These are phyloP conservation scores for Trichopus zeylanicus DNA, from an alignment of 116 monocot genomes.

Conservation along the genomic window DNA sequence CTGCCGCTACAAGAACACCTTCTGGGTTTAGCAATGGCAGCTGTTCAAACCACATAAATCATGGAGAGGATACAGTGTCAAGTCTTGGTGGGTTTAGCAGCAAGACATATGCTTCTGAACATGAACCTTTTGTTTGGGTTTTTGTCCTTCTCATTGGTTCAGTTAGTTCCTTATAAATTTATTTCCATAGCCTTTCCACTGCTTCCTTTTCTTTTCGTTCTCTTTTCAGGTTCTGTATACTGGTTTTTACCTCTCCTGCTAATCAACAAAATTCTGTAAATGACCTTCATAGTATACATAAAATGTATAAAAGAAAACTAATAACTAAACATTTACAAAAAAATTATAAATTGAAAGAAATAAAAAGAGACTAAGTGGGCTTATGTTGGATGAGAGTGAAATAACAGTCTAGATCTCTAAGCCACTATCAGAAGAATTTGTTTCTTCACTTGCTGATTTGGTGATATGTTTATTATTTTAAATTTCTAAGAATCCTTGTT, in stretches of 20 bases:
- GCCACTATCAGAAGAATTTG: too few relatives aligned
- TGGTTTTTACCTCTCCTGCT: neutral
- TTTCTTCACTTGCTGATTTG: too few relatives aligned
- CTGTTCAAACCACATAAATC: constrained; percentile 4
- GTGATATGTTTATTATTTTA: neutral
- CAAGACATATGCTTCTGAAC: too few relatives aligned
- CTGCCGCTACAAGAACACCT: neutral
- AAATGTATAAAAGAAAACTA: too few relatives aligned
- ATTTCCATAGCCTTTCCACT: neutral
- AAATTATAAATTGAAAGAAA: too few relatives aligned
- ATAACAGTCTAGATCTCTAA: too few relatives aligned
- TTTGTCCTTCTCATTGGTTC: neutral
- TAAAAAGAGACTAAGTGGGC: too few relatives aligned
- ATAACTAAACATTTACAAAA: too few relatives aligned
- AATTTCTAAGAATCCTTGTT: neutral
- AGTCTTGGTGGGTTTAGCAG: neutral
- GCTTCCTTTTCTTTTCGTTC: neutral
- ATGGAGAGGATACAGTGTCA: neutral
- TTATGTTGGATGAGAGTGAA: too few relatives aligned
- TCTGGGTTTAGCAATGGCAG: neutral
- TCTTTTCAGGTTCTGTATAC: neutral
- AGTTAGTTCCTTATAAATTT: too few relatives aligned
- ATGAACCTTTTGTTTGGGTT: neutral
- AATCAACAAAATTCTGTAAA: too few relatives aligned
- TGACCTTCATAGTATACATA: too few relatives aligned